Evolutionary conservation across 345 rosid species (phyloP).

Genomic region (Mangifera indica): DNA sequence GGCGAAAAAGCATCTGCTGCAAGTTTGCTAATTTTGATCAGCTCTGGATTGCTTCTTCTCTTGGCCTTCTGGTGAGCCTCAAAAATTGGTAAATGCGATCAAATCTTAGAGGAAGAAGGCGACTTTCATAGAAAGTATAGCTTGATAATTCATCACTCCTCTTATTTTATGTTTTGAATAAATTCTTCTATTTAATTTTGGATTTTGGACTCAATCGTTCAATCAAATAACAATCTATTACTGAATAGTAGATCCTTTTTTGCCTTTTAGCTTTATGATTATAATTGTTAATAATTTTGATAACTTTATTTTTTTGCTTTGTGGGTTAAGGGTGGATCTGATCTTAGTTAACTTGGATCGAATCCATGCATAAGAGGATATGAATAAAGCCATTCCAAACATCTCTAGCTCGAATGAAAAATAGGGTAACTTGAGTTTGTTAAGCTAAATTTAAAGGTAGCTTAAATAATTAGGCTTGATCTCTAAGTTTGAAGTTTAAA

Average conservation of each 20-base stretch:
- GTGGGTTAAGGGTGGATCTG: background rate
- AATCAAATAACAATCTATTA: constrained; percentile 5
- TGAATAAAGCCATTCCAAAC: too few species aligned
- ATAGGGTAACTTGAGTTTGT: too few species aligned
- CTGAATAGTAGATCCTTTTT: background rate
- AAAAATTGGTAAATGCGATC: too few species aligned
- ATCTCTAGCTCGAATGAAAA: too few species aligned
- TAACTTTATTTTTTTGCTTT: background rate
- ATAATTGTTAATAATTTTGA: background rate
- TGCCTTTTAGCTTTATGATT: background rate
- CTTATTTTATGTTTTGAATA: constrained; percentile 22
- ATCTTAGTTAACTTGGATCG: too few species aligned
- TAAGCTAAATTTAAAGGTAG: too few species aligned
- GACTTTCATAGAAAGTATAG: background rate
- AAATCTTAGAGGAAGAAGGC: too few species aligned
- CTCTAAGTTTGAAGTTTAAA: too few species aligned
- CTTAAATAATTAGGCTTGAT: too few species aligned
- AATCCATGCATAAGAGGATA: too few species aligned
- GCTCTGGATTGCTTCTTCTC: constrained; percentile 33
- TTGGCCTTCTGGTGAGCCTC: constrained; percentile 10
- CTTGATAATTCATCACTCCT: background rate
- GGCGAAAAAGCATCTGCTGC: background rate
- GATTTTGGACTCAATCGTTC: constrained; percentile 13
- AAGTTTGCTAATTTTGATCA: constrained; percentile 23
- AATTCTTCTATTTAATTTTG: background rate